Base-by-base conservation (phyloP, 192 early-diverging fungal genomes). In the Linnemannia zychae region DNA sequence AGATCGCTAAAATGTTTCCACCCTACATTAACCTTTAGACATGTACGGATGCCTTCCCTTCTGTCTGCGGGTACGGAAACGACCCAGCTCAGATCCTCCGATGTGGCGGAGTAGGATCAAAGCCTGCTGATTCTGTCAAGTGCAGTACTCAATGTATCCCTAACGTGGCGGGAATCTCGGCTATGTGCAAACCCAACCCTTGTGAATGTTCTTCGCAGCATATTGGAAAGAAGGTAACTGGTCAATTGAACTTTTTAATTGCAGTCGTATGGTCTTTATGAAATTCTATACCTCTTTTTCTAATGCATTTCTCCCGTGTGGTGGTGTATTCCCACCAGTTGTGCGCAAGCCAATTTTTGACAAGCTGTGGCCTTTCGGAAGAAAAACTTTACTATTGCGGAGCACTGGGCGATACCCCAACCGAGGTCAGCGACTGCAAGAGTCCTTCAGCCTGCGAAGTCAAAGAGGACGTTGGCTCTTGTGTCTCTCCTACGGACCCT, bases 331-430 rank as follows among this genome's bases (percentile, higher is more conserved):
- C 4, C 40, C 9, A 6, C 4, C 31, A 57, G 33, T 52, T 74
- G 31, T 74, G 72, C 49, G 52, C 72, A 1, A 48, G 40, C 22
- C 72, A 74, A 22, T 74, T 74, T 57, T 37, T 36, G 33, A 13
- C 50, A 1, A 44, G 1, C 33, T 74, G 72, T 63, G 53, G 36
- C 15, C 18, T 36, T 15, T 31, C 24, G 2, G 6, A 1, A 1
- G 49, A 74, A 36, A 74, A 63, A 38, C 34, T 73, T 3, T 73
- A 73, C 71, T 53, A 49, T 47, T 73, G 71, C 28, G 48, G 22
- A 36, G 34, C 47, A 4, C 34, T 36, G 15, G 38, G 24, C 33
- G 50, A 36, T 7, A 0, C 9, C 33, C 71, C 71, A 4, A 53
- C 50, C 6, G 48, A 31, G 22, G 20, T 74, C 22, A 18, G 18